A percentile compares a stretch with the other conserved stretches of the same genome.
phyloP scores from a whole-genome alignment of 179 eudicot species.

The Pouteria campechiana region DNA sequence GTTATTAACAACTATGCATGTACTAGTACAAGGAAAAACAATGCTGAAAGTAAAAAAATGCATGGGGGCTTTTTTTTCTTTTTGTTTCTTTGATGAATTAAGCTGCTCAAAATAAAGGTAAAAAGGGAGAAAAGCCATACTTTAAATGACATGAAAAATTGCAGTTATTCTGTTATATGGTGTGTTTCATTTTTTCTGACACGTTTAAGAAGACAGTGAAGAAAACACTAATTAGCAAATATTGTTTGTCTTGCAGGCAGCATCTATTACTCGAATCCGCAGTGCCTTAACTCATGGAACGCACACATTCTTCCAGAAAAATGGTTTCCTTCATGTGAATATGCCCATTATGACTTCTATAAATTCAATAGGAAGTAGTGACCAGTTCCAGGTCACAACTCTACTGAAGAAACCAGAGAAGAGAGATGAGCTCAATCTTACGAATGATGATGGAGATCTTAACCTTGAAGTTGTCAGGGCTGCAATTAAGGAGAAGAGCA shows the following conservation, averaged over 20 bases:
- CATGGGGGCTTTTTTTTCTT: too few relatives aligned
- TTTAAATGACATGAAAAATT: too few relatives aligned
- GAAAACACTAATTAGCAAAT: too few relatives aligned
- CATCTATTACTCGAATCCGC: slow-evolving; percentile 67
- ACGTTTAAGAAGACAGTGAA: too few relatives aligned
- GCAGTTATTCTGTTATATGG: too few relatives aligned
- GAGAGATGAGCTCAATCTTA: slow-evolving; percentile 6
- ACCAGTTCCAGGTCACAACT: slow-evolving; percentile 58
- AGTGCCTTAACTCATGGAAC: slow-evolving; percentile 47
- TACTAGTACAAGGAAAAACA: too few relatives aligned
- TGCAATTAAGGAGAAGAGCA: slow-evolving; percentile 49
- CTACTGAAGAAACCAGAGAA: slow-evolving; percentile 15
- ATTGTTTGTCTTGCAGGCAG: slow-evolving; percentile 41
- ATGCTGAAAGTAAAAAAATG: too few relatives aligned
- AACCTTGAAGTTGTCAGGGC: slow-evolving; percentile 39
- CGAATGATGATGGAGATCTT: slow-evolving; percentile 11
- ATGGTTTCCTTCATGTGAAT: slow-evolving; percentile 66
- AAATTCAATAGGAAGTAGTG: slow-evolving; percentile 45
- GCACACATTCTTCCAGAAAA: slow-evolving; percentile 56
- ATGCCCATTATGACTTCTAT: slow-evolving; percentile 70
- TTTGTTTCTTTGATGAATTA: too few relatives aligned
- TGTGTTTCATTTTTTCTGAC: too few relatives aligned
- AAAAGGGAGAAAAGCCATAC: too few relatives aligned
- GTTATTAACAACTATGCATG: too few relatives aligned
- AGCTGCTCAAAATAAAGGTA: too few relatives aligned